A percentile compares a stretch with the other conserved stretches of the same genome.
Conservation (phyloP, 169 alveolate species). For the Plasmodium blacklocki region DNA sequence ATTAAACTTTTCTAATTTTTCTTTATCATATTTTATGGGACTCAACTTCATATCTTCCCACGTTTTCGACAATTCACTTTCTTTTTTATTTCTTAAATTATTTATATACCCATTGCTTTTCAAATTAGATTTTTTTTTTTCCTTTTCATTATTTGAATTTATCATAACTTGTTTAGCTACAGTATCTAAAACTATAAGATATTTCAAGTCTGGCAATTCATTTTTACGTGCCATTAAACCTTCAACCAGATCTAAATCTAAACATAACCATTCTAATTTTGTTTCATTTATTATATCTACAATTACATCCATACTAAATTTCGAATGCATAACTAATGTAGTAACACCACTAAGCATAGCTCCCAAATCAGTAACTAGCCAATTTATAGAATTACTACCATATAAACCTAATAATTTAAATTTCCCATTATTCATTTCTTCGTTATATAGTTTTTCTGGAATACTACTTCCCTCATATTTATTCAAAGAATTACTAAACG, state of each 20-base stretch:
- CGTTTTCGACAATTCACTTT: neutral
- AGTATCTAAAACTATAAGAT: slow-evolving; percentile 5
- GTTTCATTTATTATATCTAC: too few relatives aligned
- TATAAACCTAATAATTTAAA: too few relatives aligned
- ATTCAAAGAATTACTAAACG: neutral
- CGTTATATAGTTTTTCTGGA: slow-evolving; percentile 17
- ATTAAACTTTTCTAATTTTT: neutral
- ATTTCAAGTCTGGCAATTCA: neutral
- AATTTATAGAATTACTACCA: too few relatives aligned
- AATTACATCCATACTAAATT: too few relatives aligned
- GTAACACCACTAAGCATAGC: too few relatives aligned
- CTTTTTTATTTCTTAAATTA: too few relatives aligned
- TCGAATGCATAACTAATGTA: too few relatives aligned
- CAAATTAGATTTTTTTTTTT: too few relatives aligned
- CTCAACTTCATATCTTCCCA: too few relatives aligned
- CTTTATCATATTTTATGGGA: neutral
- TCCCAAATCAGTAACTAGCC: too few relatives aligned
- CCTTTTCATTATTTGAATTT: too few relatives aligned
- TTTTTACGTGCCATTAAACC: neutral
- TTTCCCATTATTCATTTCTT: neutral
- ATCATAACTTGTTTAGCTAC: neutral
- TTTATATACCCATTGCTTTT: neutral
- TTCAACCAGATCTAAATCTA: slow-evolving; percentile 6
- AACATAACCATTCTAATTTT: too few relatives aligned
- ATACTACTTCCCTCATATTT: slow-evolving; percentile 8